These are phyloP conservation scores for Malassezia sympodialis DNA, from an alignment of 1,284 basidiomycete genomes.

Conservation along the genomic window DNA sequence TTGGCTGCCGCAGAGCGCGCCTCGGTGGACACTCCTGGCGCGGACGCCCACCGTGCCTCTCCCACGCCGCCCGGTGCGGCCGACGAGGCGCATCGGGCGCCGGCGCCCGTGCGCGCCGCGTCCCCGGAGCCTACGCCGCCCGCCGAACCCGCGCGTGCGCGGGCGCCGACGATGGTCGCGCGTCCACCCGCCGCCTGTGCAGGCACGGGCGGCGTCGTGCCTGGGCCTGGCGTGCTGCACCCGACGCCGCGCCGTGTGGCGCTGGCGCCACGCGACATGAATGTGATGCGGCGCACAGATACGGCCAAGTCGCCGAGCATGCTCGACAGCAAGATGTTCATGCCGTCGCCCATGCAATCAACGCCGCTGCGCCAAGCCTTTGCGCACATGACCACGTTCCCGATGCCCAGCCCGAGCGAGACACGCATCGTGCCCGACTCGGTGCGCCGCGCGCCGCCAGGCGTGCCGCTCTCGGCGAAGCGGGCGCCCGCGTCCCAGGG, in stretches of 20 bases:
- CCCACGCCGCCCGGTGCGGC: neutral
- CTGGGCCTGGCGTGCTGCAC: neutral
- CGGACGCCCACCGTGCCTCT: neutral
- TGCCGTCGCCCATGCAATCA: slow-evolving; percentile 12
- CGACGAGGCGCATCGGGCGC: neutral
- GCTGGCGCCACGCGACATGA: slow-evolving; percentile 9
- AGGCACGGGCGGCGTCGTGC: neutral
- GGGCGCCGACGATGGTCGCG: neutral
- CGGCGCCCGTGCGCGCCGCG: neutral
- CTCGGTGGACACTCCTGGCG: neutral
- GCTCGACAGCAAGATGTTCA: slow-evolving; percentile 3
- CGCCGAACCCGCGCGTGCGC: neutral
- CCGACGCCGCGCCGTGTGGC: slow-evolving; percentile 13
- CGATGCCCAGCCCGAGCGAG: slow-evolving; percentile 1
- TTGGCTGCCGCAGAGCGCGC: slow-evolving; percentile 11
- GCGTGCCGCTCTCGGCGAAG: slow-evolving; percentile 6
- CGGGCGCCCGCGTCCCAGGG: neutral
- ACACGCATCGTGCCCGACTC: slow-evolving; percentile 1
- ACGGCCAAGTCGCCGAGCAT: slow-evolving; percentile 9
- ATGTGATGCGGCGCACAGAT: neutral
- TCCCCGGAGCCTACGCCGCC: neutral
- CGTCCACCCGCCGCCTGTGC: neutral
- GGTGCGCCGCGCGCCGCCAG: neutral
- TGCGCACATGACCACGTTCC: neutral
- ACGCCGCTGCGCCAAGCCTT: slow-evolving; percentile 12